Conservation (phyloP, 1,284 basidiomycete genomes). For the Moniliella sp. region DNA sequence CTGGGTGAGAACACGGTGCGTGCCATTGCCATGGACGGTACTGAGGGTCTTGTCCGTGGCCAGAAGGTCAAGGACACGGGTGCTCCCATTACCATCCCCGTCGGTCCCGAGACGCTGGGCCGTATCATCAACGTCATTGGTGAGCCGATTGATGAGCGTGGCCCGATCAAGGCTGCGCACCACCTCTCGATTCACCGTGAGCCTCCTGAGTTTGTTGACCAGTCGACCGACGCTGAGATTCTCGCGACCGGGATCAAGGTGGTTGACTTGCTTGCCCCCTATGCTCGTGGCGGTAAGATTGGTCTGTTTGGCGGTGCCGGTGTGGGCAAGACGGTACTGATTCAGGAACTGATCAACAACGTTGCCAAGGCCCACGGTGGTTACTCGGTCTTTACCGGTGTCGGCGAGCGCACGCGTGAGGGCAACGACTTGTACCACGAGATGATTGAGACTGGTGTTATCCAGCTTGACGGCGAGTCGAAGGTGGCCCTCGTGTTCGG, state of each 20-base stretch:
- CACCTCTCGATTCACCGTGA: slow-evolving; percentile 81
- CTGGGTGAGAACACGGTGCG: slow-evolving; percentile 45
- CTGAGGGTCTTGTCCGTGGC: slow-evolving; percentile 96
- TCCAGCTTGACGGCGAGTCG: slow-evolving; percentile 80
- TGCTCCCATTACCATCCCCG: slow-evolving; percentile 81
- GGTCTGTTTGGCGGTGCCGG: slow-evolving; percentile 99
- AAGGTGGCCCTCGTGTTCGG: slow-evolving; percentile 99
- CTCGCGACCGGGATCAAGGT: slow-evolving; percentile 99
- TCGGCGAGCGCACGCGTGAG: slow-evolving; percentile 98
- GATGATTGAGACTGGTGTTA: slow-evolving; percentile 99
- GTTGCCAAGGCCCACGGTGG: slow-evolving; percentile 99
- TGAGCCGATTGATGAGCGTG: slow-evolving; percentile 96
- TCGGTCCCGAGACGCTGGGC: slow-evolving; percentile 74
- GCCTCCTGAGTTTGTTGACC: slow-evolving; percentile 84
- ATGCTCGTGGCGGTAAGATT: slow-evolving; percentile 99
- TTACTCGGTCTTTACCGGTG: slow-evolving; percentile 99
- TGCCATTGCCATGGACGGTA: slow-evolving; percentile 52
- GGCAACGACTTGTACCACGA: slow-evolving; percentile 99
- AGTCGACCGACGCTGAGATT: slow-evolving; percentile 91
- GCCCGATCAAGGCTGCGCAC: slow-evolving; percentile 70
- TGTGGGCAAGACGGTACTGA: slow-evolving; percentile 98
- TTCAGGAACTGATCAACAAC: slow-evolving; percentile 99
- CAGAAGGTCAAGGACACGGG: slow-evolving; percentile 92
- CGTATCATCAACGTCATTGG: slow-evolving; percentile 99
- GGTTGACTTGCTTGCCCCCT: slow-evolving; percentile 92